Evolutionary conservation across 2,329 filamentous ascomycete genomes (phyloP), one percentile per base, ranked within the genome.

Genomic region (Cytospora leucostoma): DNA sequence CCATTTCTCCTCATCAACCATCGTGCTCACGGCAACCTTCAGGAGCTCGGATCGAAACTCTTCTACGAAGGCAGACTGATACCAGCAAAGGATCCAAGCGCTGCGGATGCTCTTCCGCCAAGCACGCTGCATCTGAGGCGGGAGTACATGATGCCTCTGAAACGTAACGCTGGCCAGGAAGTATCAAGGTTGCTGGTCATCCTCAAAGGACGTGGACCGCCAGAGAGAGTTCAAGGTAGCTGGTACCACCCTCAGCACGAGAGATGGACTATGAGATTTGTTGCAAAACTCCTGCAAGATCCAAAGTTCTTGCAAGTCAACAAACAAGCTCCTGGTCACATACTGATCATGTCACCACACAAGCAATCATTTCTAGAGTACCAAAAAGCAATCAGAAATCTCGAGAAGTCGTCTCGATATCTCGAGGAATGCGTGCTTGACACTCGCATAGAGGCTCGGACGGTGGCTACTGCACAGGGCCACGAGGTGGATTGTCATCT

Each of bases 401-500:
- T 72, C 0, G 70, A 74, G 0, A 70, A 69, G 11, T 52, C 65
- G 2, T 71, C 75, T 68, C 72, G 74, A 0, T 13, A 56, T 1
- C 47, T 56, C 1, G 67, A 71, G 12, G 71, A 65, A 54, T 71
- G 72, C 0, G 70, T 78, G n/a, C n/a, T n/a, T n/a, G n/a, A n/a
- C n/a, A n/a, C n/a, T n/a, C n/a, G n/a, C 1, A 74, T 81, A 0
- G 71, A 77, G 32, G 74, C 79, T 0, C 66, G 80, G 19, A 82
- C 79, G 0, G 74, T 81, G 0, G 80, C 81, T 56, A 78, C 74
- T 5, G 76, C 78, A 0, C 80, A 82, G 47, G 80, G 80, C 0
- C 78, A 80, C 15, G 78, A 82, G 62, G 79, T 80, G 0, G 80
- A 82, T 49, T 71, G 78, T 82, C 0, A 77, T 81, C 38, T 71